phyloP scores from a whole-genome alignment of 768 basidiomycete species.

The Pleurotus ostreatus region DNA sequence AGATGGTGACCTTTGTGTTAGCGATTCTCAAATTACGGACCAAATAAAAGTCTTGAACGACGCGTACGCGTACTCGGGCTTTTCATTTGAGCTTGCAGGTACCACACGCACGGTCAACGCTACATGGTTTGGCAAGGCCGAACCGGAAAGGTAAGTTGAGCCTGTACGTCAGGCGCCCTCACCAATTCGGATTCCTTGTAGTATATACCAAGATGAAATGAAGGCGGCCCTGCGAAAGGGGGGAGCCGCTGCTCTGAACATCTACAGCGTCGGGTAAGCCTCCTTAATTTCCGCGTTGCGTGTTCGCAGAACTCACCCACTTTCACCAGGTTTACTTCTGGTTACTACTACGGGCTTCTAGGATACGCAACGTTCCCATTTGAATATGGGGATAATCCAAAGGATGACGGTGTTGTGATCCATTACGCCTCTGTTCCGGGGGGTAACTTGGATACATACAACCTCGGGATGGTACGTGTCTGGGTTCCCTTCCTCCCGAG shows the following conservation, averaged over 20 bases:
- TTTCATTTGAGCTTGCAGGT: slow-evolving; percentile 24
- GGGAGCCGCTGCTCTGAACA: slow-evolving; percentile 26
- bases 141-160: slow-evolving; percentile 10
- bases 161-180: not conserved
- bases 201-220: slow-evolving; percentile 25
- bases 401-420: slow-evolving; percentile 32
- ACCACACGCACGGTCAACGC: slow-evolving; percentile 26
- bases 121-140: slow-evolving; percentile 31
- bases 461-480: slow-evolving; percentile 16
- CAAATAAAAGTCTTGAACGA: slow-evolving; percentile 31
- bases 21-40: slow-evolving; percentile 19
- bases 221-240: slow-evolving; percentile 30
- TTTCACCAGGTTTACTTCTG: slow-evolving; percentile 17
- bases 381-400: slow-evolving; percentile 22
- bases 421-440: slow-evolving; percentile 21
- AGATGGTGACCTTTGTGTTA: slow-evolving; percentile 10
- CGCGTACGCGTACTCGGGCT: slow-evolving; percentile 24
- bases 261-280: slow-evolving; percentile 33
- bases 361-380: slow-evolving; percentile 35
- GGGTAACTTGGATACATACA: slow-evolving; percentile 26
- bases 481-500: not conserved
- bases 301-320: not conserved
- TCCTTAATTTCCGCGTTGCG: too few species aligned
- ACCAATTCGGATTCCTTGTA: not conserved
- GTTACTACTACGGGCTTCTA: slow-evolving; percentile 25